Base-by-base conservation (phyloP, 164 flowering plant species). In the Annona squamosa region DNA sequence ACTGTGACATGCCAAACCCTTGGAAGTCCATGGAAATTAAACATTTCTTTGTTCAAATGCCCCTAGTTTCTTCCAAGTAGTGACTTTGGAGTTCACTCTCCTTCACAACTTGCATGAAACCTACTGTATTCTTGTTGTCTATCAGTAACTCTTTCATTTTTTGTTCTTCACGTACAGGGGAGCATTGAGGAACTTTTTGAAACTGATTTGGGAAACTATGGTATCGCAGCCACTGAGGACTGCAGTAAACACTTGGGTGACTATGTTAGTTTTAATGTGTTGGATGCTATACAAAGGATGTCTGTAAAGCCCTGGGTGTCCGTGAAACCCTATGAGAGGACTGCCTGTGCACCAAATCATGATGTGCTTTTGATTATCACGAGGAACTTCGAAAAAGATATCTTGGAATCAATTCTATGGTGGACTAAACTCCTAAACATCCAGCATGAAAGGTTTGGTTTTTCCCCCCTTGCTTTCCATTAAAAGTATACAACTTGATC, bases 211-310 rank as follows among this genome's bases (percentile, higher is more conserved):
- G 66, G 71, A 10, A 71, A 37, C 46, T 75, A 76, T 79, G 84
- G 70, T 68, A 57, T 79, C 74, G 86, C 82, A 46, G 81, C 73
- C 59, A 72, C 81, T 68, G 84, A 84, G 65, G 86, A 84, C 68
- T 84, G 86, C 72, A 73, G 81, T 48, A 70, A 69, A 68, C 74
- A 65, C 37, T 63, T 84, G 56, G 62, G 70, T 16, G 47, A 57
- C 66, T 76, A 68, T 74, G 78, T 78, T 46, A 83, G 79, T 67
- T 65, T 75, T 19, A 79, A 78, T 67, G 71, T 84, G 43, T 46
- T 84, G 68, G 79, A 75, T 81, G 86, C 84, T 17, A 73, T 84
- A 72, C 86, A 84, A 76, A 79, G 86, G 76, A 75, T 81, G 67
- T 79, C 77, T 46, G 74, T 80, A 45, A 78, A 79, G 47, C 81